These are phyloP conservation scores for Kodamaea ohmeri DNA, from an alignment of 1,139 yeast species.

Conservation along the genomic window DNA sequence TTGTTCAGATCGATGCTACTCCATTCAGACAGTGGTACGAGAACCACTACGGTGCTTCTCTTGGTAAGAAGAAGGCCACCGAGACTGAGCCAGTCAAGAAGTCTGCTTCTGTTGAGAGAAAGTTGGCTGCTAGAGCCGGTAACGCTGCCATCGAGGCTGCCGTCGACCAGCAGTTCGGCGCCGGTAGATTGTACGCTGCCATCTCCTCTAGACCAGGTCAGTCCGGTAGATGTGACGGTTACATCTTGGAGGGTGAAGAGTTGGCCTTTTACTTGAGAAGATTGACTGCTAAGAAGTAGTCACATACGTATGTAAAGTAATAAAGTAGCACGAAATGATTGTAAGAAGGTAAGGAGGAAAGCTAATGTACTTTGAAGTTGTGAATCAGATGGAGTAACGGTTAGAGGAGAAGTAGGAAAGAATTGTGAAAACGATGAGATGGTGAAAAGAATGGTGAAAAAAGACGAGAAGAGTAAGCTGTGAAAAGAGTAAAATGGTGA, in stretches of 20 bases:
- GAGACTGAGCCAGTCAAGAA: conserved; percentile 49
- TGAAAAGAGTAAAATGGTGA: no score
- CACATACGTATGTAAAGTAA: conserved; percentile 10
- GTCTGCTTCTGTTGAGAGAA: conserved; percentile 85
- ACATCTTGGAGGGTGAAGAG: conserved; percentile 99
- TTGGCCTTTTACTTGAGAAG: conserved; percentile 99
- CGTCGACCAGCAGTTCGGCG: conserved; percentile 93
- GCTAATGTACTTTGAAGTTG: no score
- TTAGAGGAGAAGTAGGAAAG: no score
- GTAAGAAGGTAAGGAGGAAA: background rate
- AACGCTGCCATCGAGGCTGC: conserved; percentile 83
- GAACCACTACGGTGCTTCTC: conserved; percentile 91
- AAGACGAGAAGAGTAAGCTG: no score
- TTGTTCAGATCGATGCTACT: conserved; percentile 99
- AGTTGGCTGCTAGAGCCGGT: conserved; percentile 88
- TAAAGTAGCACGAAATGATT: conserved; percentile 3
- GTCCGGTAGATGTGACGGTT: conserved; percentile 99
- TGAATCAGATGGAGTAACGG: no score
- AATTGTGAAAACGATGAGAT: no score
- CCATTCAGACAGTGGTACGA: conserved; percentile 99
- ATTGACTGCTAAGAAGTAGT: conserved; percentile 98
- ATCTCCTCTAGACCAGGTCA: conserved; percentile 99
- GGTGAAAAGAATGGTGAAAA: no score
- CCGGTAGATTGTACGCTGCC: conserved; percentile 98
- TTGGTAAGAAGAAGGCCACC: conserved; percentile 77